phyloP scores from a whole-genome alignment of 352 stramenopile genomes.

The Phytophthora foliorum region DNA sequence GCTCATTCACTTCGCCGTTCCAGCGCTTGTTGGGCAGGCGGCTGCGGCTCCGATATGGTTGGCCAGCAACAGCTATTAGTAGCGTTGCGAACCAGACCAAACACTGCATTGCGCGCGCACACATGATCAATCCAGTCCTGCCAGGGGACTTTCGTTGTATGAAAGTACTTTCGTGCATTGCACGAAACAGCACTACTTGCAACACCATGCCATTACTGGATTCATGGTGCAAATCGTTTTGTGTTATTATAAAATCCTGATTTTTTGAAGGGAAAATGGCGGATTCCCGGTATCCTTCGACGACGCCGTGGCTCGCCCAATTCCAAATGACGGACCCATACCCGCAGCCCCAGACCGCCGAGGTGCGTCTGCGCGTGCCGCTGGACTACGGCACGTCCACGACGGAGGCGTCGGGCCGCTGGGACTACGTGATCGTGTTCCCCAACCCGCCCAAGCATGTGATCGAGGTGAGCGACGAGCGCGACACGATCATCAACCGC shows the following conservation, averaged over 20 bases:
- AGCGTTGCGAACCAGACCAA: too few relatives aligned
- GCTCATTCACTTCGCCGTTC: background rate
- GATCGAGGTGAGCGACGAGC: constrained; percentile 68
- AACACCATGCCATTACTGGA: background rate
- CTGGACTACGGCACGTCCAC: constrained; percentile 63
- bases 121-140: too few relatives aligned
- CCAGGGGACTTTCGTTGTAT: too few relatives aligned
- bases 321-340: constrained; percentile 43
- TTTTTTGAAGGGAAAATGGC: background rate
- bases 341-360: constrained; percentile 45
- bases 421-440: constrained; percentile 91
- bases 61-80: background rate
- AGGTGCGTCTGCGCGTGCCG: constrained; percentile 44
- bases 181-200: too few relatives aligned
- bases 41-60: background rate
- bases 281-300: constrained; percentile 3
- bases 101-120: too few relatives aligned
- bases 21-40: background rate
- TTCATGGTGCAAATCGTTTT: constrained; percentile 7
- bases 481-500: constrained; percentile 82
- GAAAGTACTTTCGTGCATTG: too few relatives aligned
- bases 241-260: constrained; percentile 18
- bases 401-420: constrained; percentile 48
- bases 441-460: constrained; percentile 74
- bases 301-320: constrained; percentile 1